Evolutionary conservation across 129 eudicot species (phyloP).

Genomic region (Oenanthe sinensis): DNA sequence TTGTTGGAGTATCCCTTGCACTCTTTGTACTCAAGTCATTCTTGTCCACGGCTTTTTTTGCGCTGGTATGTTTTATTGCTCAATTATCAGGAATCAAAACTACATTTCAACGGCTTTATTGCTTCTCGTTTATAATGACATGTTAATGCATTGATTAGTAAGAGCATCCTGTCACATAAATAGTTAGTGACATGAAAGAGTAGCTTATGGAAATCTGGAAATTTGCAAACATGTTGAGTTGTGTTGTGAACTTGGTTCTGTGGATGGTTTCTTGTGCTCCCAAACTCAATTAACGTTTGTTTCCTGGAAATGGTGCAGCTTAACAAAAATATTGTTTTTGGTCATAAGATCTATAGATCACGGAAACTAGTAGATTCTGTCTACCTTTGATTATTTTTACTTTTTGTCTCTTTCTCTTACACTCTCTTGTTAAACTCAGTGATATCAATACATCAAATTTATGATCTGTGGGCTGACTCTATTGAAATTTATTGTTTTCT

Average conservation of each 20-base stretch:
- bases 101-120: not conserved
- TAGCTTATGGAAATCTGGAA: not conserved
- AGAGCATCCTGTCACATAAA: not conserved
- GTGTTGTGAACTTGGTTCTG: not conserved
- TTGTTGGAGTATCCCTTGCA: constrained; percentile 36
- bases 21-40: constrained; percentile 68
- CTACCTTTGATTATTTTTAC: not conserved
- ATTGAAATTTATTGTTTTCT: not conserved
- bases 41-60: constrained; percentile 66
- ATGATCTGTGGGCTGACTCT: not conserved
- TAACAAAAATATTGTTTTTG: not conserved
- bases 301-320: not conserved
- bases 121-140: not conserved
- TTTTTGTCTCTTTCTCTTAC: not conserved
- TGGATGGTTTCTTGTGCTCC: not conserved
- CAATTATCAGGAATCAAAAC: not conserved
- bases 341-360: not conserved
- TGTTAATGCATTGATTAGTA: not conserved
- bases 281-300: not conserved
- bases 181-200: not conserved
- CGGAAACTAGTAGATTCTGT: not conserved
- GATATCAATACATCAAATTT: not conserved
- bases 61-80: constrained; percentile 37
- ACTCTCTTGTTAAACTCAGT: not conserved
- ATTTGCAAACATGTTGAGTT: not conserved